Conservation (phyloP, 805 yeast species). For the Martiniozyma abietophila region DNA sequence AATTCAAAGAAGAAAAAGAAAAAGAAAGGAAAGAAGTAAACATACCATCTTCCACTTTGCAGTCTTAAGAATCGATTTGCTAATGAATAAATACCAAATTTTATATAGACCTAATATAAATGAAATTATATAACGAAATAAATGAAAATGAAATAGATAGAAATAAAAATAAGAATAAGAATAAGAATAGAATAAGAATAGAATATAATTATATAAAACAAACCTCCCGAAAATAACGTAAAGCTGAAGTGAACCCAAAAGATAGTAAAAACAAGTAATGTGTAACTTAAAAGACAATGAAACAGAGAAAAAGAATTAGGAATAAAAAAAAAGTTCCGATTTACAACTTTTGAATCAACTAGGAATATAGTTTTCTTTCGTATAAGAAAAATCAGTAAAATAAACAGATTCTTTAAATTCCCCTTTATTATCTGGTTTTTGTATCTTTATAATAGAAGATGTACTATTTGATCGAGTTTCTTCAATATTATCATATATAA, state of each 20-base stretch:
- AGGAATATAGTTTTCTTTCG: slow-evolving; percentile 16
- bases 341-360: too few relatives aligned
- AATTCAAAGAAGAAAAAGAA: slow-evolving; percentile 3
- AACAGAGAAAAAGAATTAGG: background rate
- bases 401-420: slow-evolving; percentile 24
- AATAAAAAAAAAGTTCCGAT: too few relatives aligned
- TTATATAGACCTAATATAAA: background rate
- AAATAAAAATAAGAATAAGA: too few relatives aligned
- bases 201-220: too few relatives aligned
- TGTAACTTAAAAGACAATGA: background rate
- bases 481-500: slow-evolving; percentile 21
- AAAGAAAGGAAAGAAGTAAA: slow-evolving; percentile 6
- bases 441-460: slow-evolving; percentile 25
- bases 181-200: too few relatives aligned
- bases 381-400: slow-evolving; percentile 26
- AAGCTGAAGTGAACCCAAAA: too few relatives aligned
- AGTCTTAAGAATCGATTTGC: too few relatives aligned
- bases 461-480: slow-evolving; percentile 26
- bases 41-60: too few relatives aligned
- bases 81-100: too few relatives aligned
- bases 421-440: slow-evolving; percentile 20
- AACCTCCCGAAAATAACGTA: too few relatives aligned
- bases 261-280: background rate
- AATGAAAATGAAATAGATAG: background rate
- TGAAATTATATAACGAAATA: background rate